These are phyloP conservation scores for Punctularia strigosozonata DNA, from an alignment of 768 basidiomycete species.

Conservation along the genomic window DNA sequence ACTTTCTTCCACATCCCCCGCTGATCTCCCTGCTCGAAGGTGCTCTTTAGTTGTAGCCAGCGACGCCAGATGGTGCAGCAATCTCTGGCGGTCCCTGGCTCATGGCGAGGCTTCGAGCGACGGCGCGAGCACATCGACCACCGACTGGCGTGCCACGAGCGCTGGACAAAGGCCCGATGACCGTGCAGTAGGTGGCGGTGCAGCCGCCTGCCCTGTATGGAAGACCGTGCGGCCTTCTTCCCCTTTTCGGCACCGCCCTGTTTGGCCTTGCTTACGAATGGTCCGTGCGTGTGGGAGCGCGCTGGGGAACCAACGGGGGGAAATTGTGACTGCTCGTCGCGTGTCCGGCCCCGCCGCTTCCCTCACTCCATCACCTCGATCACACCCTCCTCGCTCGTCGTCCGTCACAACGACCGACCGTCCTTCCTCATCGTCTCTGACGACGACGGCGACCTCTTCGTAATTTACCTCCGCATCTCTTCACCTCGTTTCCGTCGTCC, in stretches of 20 bases:
- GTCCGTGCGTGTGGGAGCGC: conserved; percentile 31
- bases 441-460: conserved; percentile 13
- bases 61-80: background rate
- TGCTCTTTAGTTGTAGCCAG: background rate
- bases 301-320: conserved; percentile 19
- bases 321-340: conserved; percentile 27
- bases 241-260: background rate
- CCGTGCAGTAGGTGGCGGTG: background rate
- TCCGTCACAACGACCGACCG: conserved; percentile 23
- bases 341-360: conserved; percentile 33
- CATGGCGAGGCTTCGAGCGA: background rate
- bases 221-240: background rate
- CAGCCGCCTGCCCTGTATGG: background rate
- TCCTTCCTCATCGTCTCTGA: conserved; percentile 8
- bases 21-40: background rate
- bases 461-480: conserved; percentile 12
- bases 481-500: conserved; percentile 15
- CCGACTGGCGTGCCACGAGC: background rate
- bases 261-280: conserved; percentile 10
- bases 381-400: conserved; percentile 26
- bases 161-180: background rate
- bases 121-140: background rate
- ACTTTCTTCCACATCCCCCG: background rate
- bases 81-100: background rate
- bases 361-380: conserved; percentile 34